These are phyloP conservation scores for Begonia loranthoides DNA, from an alignment of 306 rosid genomes.

Conservation along the genomic window DNA sequence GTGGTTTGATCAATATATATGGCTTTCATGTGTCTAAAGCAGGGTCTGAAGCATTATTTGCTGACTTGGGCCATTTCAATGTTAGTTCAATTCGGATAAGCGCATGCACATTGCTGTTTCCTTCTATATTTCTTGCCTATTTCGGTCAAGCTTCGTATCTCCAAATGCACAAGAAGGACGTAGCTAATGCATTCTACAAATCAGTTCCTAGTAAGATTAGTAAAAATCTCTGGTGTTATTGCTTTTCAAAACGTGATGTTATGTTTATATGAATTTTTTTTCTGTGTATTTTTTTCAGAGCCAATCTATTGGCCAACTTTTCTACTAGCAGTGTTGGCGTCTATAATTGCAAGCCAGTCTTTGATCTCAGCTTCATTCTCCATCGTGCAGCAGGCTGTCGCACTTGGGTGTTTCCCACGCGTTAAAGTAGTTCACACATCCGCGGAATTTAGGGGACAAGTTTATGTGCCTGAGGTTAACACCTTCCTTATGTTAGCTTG, in stretches of 20 bases:
- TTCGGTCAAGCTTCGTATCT: not conserved
- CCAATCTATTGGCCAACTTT: slow-evolving; percentile 13
- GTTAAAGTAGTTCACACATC: slow-evolving; percentile 14
- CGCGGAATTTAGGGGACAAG: slow-evolving; percentile 6
- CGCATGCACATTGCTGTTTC: not conserved
- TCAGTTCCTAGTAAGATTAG: not conserved
- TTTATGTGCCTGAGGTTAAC: slow-evolving; percentile 14
- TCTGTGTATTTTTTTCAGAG: not conserved
- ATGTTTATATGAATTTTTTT: not conserved
- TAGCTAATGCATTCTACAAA: not conserved
- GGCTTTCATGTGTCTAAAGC: not conserved
- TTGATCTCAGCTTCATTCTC: slow-evolving; percentile 14
- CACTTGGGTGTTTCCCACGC: slow-evolving; percentile 17
- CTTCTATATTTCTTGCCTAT: not conserved
- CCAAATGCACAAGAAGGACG: not conserved
- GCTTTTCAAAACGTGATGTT: not conserved
- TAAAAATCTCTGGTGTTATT: not conserved
- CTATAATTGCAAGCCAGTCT: slow-evolving; percentile 15
- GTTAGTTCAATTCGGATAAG: not conserved
- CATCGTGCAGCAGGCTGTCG: slow-evolving; percentile 11
- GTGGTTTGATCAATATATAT: not conserved
- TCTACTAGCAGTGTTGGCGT: slow-evolving; percentile 9
- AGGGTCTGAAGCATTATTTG: slow-evolving; percentile 3
- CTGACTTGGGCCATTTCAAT: slow-evolving; percentile 3
- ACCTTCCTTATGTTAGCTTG: slow-evolving; percentile 12